Conservation (phyloP, 441 rosid species). For the Pelargonium fulgidum region DNA sequence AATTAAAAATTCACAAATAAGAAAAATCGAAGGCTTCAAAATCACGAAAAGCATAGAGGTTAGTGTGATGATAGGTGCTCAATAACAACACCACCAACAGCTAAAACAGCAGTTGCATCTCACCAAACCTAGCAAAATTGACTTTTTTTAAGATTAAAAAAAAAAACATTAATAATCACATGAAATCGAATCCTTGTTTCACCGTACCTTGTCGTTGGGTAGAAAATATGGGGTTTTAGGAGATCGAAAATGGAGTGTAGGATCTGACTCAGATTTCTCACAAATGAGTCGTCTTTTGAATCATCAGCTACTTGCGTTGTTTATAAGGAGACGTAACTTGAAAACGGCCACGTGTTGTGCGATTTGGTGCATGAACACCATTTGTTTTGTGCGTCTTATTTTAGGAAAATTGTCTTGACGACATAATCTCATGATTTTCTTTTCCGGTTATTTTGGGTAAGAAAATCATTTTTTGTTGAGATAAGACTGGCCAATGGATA, state of each 20-base stretch:
- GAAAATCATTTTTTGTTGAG: not conserved
- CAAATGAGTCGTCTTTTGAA: too few relatives aligned
- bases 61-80: slow-evolving; percentile 23
- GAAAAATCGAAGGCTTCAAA: slow-evolving; percentile 32
- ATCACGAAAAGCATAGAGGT: slow-evolving; percentile 32
- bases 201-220: not conserved
- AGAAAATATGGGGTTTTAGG: not conserved
- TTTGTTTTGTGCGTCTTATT: not conserved
- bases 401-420: not conserved
- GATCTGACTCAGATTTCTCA: too few relatives aligned
- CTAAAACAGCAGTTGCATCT: slow-evolving; percentile 20
- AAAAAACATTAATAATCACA: not conserved
- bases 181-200: not conserved
- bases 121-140: not conserved
- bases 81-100: slow-evolving; percentile 23
- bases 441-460: not conserved
- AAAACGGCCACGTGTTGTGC: not conserved
- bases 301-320: not conserved
- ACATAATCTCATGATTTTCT: not conserved
- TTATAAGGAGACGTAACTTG: not conserved
- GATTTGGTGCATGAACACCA: not conserved
- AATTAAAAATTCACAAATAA: not conserved
- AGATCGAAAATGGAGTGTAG: not conserved
- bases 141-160: not conserved
- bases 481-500: not conserved